Evolutionary conservation across 306 rosid genomes (phyloP), one percentile per base, ranked within the genome.

Genomic region (Medicago ruthenica): DNA sequence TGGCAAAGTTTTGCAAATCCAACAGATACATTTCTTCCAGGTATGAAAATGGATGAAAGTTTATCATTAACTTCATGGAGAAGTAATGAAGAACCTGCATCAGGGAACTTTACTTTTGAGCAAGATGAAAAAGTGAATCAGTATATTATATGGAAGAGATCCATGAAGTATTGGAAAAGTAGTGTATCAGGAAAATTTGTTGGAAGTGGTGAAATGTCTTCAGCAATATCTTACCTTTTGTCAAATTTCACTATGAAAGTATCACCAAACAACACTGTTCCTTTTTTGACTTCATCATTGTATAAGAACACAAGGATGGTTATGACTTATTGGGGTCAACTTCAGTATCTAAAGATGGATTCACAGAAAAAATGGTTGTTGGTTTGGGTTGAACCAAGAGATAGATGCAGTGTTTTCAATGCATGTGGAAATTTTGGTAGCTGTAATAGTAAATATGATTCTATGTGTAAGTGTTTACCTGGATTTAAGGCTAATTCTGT

Each of bases 1-100:
- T 92, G 91, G 96, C 88, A 89, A 78, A 92, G 96, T 83, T 89
- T 92, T 69, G 86, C 82, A 14, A 60, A 87, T 71, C 97, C 97
- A 7, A 84, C 89, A 0, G 97, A 92, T 22, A 92, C 97, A 68
- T 88, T 92, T 84, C 92, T 92, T 76, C 96, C 97, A 1, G 96
- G 93, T 50, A 89, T 92, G 97, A 83, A 85, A 82, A 81, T 89
- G 89, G 81, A 81, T 18, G 87, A 80, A 4, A 60, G 71, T 73
- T 47, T 92, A 64, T 83, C 79, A 67, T 59, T 92, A 70, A 80
- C 84, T 79, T 92, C 97, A 20, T 92, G 97, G 97, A 73, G 22
- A 79, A 87, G 89, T 77, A 11, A 66, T 22, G 86, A 86, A 8
- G 88, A 92, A 36, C 96, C 96, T 5, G 83, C 85, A 45, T 78